Evolutionary conservation across 768 basidiomycete species (phyloP).

Genomic region (Amanita thiersii): DNA sequence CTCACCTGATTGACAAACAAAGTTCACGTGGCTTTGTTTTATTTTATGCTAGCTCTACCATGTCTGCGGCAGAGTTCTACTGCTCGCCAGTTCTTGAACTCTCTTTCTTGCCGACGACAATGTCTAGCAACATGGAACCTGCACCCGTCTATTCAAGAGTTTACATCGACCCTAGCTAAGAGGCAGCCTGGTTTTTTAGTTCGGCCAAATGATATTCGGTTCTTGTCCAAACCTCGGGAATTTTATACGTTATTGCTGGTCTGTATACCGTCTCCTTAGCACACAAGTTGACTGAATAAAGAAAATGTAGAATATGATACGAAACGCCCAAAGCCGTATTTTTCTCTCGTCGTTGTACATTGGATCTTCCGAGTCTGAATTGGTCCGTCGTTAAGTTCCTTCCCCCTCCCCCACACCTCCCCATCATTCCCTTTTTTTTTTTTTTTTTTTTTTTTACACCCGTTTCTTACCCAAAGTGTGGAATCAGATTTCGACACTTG

Average conservation of each 20-base stretch:
- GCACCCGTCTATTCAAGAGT: constrained; percentile 21
- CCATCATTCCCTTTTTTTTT: constrained; percentile 20
- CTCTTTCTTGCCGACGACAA: neutral
- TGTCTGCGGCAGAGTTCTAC: too few relatives aligned
- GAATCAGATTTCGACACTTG: constrained; percentile 65
- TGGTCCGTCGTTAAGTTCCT: constrained; percentile 53
- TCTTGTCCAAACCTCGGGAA: constrained; percentile 36
- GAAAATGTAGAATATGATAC: constrained; percentile 58
- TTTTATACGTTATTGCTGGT: constrained; percentile 52
- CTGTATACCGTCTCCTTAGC: constrained; percentile 15
- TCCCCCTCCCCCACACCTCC: neutral
- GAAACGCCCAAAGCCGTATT: constrained; percentile 67
- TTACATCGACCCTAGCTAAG: constrained; percentile 19
- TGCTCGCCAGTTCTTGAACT: neutral
- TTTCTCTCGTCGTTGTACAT: constrained; percentile 90
- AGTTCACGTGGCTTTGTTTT: constrained; percentile 7
- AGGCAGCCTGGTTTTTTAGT: constrained; percentile 35
- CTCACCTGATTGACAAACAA: neutral
- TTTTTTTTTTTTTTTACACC: neutral
- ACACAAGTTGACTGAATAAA: neutral
- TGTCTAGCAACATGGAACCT: constrained; percentile 8
- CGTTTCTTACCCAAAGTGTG: neutral
- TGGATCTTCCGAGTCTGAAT: constrained; percentile 66
- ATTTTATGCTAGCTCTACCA: too few relatives aligned
- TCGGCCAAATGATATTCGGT: constrained; percentile 37